Evolutionary conservation across 164 flowering plant species (phyloP), one percentile per base, ranked within the genome.

Genomic region (Platanus orientalis): DNA sequence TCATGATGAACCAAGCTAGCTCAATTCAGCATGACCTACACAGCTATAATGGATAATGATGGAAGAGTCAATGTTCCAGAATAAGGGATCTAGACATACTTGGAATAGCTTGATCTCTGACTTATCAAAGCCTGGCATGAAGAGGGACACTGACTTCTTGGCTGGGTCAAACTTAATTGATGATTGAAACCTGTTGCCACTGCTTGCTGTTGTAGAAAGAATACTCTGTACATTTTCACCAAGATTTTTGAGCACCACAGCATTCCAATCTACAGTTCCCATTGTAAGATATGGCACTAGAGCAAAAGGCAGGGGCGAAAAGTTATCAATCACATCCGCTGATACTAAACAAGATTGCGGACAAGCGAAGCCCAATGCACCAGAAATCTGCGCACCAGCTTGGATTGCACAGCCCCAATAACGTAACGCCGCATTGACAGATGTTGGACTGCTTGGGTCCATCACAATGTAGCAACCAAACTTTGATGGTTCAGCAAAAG

Each of bases 71-170:
- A n/a, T 36, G 13, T 13, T 25, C 28, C n/a, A 49, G 32, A 28
- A 21, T 13, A 44, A 32, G 9, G 49, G 34, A 62, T 14, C 36
- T 2, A 26, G 19, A 54, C 78, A 34, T 87, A 90, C 98, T 66
- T 93, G 97, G 77, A 78, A 93, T 21, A 93, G 83, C 80, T 90
- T 93, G 83, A 93, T 89, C 67, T 93, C 97, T 45, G 90, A 83
- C 73, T 93, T 93, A 67, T 88, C 96, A 69, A 90, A 90, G 62
- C 98, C 98, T 21, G 98, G 98, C 97, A 93, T 85, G 83, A 93
- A 74, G 65, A 93, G 94, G 27, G 82, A 84, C 64, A 93, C 83
- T 17, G 86, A 70, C 69, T 84, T 93, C 42, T 77, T 75, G 53
- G 67, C 67, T 10, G 66, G 55, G 69, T 93, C 89, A 68, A 85